Evolutionary conservation across 1,284 basidiomycete genomes (phyloP), one percentile per base, ranked within the genome.

Genomic region (Filobasidium uniguttulatum): DNA sequence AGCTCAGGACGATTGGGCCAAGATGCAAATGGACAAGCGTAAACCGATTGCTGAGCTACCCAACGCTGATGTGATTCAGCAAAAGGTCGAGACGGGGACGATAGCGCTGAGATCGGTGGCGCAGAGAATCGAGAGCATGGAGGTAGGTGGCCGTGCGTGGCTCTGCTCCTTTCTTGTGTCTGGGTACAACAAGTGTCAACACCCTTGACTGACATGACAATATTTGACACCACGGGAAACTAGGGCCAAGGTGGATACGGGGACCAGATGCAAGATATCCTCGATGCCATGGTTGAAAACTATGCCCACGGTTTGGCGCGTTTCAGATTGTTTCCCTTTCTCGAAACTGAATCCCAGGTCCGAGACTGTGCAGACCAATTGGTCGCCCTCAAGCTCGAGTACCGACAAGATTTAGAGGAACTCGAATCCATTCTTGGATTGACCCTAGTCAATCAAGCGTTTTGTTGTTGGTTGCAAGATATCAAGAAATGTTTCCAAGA

Each of bases 401-500:
- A 43, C 26, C 40, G 40, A 3, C 25, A 43, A 15, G 40, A 43
- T 26, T 19, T 43, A 20, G 40, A 43, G n/a, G 40, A 43, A 19
- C 22, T 43, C 8, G 40, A 43, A 29, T 15, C 23, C 25, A 14
- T 43, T 9, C 15, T 43, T 26, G 40, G 40, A 14, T 19, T 43
- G 4, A 15, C n/a, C 26, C 9, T 20, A 2, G 22, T 43, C 26
- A n/a, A 6, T 28, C 40, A 43, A 29, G 25, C 23, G 12, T 43
- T 43, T 12, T 43, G 26, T 19, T 43, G 40, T 26, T 43, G 40
- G 40, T 43, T 43, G 26, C 40, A 43, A 19, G 26, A 29, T 29
- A 43, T 43, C 40, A 43, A 43, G 40, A 23, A 20, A 26, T 8
- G 8, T 10, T 43, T 43, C 26, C n/a, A 43, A 7, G 29, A 43